Evolutionary conservation across 163 green algal genomes (phyloP).

Genomic region (Volvox carteri): DNA sequence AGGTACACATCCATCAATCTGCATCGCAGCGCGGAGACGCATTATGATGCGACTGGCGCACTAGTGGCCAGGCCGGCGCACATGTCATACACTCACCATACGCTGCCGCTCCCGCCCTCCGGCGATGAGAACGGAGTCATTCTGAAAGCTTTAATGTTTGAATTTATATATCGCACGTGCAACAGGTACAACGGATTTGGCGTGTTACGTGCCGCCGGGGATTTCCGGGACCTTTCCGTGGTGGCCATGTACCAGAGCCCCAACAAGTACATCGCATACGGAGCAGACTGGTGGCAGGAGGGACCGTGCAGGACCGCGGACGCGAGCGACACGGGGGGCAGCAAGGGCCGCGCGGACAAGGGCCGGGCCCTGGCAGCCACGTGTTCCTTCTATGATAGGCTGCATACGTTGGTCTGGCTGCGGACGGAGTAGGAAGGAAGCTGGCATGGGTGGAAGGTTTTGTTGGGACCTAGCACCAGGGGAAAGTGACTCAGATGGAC

Average conservation of each 20-base stretch:
- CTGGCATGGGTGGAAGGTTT: no score
- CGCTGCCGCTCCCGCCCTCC: no score
- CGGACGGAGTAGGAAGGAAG: background rate
- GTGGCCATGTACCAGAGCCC: conserved; percentile 69
- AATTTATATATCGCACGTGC: no score
- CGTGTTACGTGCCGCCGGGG: conserved; percentile 57
- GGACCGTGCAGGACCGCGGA: background rate
- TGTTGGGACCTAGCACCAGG: no score
- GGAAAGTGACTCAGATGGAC: no score
- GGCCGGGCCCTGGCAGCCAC: conserved; percentile 75
- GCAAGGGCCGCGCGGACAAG: background rate
- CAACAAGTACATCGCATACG: conserved; percentile 84
- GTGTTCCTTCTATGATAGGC: conserved; percentile 90
- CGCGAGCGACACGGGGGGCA: background rate
- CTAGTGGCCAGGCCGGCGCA: no score
- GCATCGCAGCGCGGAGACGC: no score
- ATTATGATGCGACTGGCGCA: no score
- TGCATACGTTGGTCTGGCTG: conserved; percentile 39
- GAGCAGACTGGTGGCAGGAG: conserved; percentile 86
- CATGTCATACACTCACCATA: no score
- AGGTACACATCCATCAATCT: no score
- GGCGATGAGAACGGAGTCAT: no score
- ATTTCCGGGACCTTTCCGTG: conserved; percentile 44
- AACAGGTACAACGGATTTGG: conserved; percentile 92
- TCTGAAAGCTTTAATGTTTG: no score